Percentiles rank a stretch among this genome's conserved stretches.
Evolutionary conservation across 1,139 yeast genomes (phyloP).

Genomic region (Pichia sp.): DNA sequence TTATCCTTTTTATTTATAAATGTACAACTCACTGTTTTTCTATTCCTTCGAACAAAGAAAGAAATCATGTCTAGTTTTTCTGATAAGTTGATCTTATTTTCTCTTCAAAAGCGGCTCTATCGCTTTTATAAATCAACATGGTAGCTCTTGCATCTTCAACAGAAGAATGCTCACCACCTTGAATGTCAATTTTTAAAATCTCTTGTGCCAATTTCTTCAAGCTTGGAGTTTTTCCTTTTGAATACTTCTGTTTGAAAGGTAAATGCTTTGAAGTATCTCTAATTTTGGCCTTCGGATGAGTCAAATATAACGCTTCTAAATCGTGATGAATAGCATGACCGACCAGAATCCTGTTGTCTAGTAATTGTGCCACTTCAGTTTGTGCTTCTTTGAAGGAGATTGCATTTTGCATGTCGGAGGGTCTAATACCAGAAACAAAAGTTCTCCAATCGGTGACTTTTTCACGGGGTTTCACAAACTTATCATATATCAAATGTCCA

Average conservation of each 20-base stretch:
- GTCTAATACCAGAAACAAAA: slow-evolving; percentile 84
- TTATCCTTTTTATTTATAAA: too few species aligned
- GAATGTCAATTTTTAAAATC: slow-evolving; percentile 56
- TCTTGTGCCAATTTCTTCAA: slow-evolving; percentile 57
- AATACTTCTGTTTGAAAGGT: slow-evolving; percentile 44
- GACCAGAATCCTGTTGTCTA: slow-evolving; percentile 49
- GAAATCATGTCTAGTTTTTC: too few species aligned
- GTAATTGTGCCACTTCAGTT: slow-evolving; percentile 39
- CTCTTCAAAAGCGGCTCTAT: slow-evolving; percentile 52
- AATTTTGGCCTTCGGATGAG: slow-evolving; percentile 56
- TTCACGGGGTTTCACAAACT: slow-evolving; percentile 67
- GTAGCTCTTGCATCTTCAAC: slow-evolving; percentile 89
- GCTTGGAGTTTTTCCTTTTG: slow-evolving; percentile 65
- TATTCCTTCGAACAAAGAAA: too few species aligned
- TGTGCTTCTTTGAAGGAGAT: slow-evolving; percentile 62
- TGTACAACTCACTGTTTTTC: too few species aligned
- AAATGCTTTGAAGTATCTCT: slow-evolving; percentile 69
- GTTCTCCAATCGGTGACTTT: slow-evolving; percentile 88
- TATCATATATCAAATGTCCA: slow-evolving; percentile 65
- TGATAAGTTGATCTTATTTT: background rate
- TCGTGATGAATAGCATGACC: slow-evolving; percentile 88
- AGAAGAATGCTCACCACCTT: slow-evolving; percentile 72
- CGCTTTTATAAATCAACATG: slow-evolving; percentile 63
- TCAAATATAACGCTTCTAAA: slow-evolving; percentile 53
- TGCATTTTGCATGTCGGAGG: slow-evolving; percentile 61